These are phyloP conservation scores for Oropetium thomaeum DNA, from an alignment of 176 grass and related monocot species.

Conservation along the genomic window DNA sequence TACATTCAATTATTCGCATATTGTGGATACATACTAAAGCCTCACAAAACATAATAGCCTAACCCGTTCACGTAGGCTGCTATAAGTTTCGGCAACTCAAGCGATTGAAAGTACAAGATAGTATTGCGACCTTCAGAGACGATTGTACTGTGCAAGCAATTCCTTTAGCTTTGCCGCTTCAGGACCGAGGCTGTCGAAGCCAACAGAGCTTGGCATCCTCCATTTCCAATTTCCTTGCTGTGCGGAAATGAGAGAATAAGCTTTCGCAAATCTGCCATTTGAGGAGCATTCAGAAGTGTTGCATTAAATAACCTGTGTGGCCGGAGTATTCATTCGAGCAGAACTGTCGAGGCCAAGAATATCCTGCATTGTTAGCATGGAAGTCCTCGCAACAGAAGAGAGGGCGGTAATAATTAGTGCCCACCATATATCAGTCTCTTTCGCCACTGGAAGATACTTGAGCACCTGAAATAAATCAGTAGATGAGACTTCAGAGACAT, in stretches of 20 bases:
- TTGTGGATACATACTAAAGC: not conserved
- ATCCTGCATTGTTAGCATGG: constrained; percentile 79
- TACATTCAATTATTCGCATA: not conserved
- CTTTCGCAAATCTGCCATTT: not conserved
- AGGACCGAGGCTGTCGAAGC: constrained; percentile 54
- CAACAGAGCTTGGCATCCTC: constrained; percentile 65
- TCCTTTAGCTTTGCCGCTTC: constrained; percentile 72
- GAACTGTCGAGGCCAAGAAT: constrained; percentile 70
- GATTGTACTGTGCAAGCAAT: constrained; percentile 54
- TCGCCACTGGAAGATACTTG: constrained; percentile 51
- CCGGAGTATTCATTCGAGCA: constrained; percentile 90
- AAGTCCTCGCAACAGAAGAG: constrained; percentile 74
- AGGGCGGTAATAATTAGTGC: constrained; percentile 53
- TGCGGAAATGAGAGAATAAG: constrained; percentile 1
- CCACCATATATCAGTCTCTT: constrained; percentile 60
- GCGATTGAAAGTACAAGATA: not conserved
- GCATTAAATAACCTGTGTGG: constrained; percentile 56
- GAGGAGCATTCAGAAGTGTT: not conserved
- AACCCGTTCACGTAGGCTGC: not conserved
- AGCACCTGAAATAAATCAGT: constrained; percentile 46
- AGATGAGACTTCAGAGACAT: not conserved
- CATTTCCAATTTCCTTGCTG: constrained; percentile 94
- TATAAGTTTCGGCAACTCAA: not conserved
- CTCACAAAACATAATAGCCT: constrained; percentile 9
- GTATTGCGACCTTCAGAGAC: constrained; percentile 32